Conservation (phyloP, 1,284 basidiomycete species). For the Puccinia polysora region DNA sequence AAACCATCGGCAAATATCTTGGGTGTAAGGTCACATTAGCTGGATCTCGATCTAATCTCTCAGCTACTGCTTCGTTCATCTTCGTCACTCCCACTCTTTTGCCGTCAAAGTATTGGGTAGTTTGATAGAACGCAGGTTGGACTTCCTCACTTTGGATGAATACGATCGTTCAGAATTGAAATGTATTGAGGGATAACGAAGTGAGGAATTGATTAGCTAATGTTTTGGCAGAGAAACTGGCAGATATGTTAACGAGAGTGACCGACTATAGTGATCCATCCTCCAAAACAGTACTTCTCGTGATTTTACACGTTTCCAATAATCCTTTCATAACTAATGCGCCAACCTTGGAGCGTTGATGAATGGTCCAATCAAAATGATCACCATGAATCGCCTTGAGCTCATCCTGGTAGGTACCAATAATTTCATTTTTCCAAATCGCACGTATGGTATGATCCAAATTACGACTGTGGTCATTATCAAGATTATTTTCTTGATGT, state of each 20-base stretch:
- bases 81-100: slow-evolving; percentile 85
- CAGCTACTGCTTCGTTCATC: slow-evolving; percentile 74
- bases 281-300: slow-evolving; percentile 14
- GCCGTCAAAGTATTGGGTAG: slow-evolving; percentile 88
- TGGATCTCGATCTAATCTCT: slow-evolving; percentile 72
- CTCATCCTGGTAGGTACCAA: slow-evolving; percentile 11
- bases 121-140: slow-evolving; percentile 87
- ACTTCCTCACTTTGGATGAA: slow-evolving; percentile 57
- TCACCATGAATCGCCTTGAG: slow-evolving; percentile 33
- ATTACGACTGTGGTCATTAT: background rate
- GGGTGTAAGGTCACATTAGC: slow-evolving; percentile 77
- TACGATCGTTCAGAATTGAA: background rate
- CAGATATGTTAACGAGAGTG: background rate
- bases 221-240: background rate
- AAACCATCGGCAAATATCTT: slow-evolving; percentile 90
- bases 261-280: slow-evolving; percentile 42
- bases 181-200: background rate
- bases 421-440: slow-evolving; percentile 29
- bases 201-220: background rate
- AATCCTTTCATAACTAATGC: slow-evolving; percentile 36
- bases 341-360: slow-evolving; percentile 36
- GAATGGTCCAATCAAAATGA: slow-evolving; percentile 37
- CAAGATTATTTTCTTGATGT: background rate
- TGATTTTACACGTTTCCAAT: slow-evolving; percentile 37
- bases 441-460: slow-evolving; percentile 27